Base-by-base conservation (phyloP, 768 basidiomycete species). In the Termitomyces sp. region DNA sequence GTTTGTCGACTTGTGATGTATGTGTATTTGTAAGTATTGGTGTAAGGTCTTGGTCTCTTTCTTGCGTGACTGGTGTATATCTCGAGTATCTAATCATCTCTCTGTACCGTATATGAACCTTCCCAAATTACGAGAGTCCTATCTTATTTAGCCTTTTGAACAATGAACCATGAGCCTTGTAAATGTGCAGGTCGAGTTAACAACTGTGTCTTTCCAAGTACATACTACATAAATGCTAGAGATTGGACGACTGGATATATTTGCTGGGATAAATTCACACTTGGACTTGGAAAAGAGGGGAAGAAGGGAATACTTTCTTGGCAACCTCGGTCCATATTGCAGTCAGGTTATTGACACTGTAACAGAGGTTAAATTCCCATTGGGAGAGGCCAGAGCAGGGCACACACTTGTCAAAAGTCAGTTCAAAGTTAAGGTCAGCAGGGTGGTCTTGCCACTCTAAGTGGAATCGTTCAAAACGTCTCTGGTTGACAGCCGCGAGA, bases 381-480 rank as follows among this genome's bases (percentile, higher is more conserved):
- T 40, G 35, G 55, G 22, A 53, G 38, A n/a, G 33, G 22, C n/a
- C 4, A 57, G 38, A 38, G 24, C 55, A 28, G 42, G 52, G 49
- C 38, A 74, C 84, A 68, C 63, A 84, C 86, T 71, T 82, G 51
- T 79, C 76, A 24, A 73, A 67, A 11, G 81, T 84, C 51, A 86
- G 62, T 12, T 79, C 81, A 38, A 85, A 72, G 64, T 80, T 84
- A 40, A 82, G 69, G 65, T 80, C 77, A 18, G 84, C 84, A 11
- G 78, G 76, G 67, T 83, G 85, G 60, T 80, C 74, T 70, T 86
- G 84, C 84, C 84, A 87, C 69, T 85, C 85, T 84, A 55, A 44
- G 65, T 53, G 45, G 56, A 55, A 58, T 18, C 39, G 35, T 46
- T 62, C 33, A 59, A 56, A 24, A 55, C 12, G 35, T 24, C 59